Evolutionary conservation across 345 rosid species (phyloP).

Genomic region (Erodium maritimum): DNA sequence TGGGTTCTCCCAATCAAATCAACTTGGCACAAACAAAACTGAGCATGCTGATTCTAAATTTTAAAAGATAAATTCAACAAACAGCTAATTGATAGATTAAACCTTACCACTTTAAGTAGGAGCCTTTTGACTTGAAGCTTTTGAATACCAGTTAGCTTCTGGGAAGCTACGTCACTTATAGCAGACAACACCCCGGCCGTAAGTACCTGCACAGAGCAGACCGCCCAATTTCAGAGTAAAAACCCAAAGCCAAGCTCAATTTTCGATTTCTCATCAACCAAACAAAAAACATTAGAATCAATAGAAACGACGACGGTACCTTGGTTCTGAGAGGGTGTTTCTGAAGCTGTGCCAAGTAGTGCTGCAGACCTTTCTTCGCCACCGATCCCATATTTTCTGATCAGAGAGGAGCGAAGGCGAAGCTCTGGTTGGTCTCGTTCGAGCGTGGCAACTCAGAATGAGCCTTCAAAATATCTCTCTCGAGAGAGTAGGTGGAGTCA

Average conservation of each 20-base stretch:
- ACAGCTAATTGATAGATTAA: not conserved
- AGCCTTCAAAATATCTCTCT: no score
- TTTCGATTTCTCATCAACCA: slow-evolving; percentile 4
- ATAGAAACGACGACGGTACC: slow-evolving; percentile 22
- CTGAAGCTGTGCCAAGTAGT: slow-evolving; percentile 70
- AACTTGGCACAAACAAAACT: not conserved
- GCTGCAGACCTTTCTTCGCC: slow-evolving; percentile 56
- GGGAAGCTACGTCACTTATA: slow-evolving; percentile 55
- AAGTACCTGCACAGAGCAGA: no score
- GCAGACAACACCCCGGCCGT: slow-evolving; percentile 77
- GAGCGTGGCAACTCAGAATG: no score
- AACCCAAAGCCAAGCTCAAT: no score
- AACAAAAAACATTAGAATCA: not conserved
- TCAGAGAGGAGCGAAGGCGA: no score
- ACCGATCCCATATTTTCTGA: slow-evolving; percentile 48
- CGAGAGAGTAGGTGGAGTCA: no score
- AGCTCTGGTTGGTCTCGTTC: no score
- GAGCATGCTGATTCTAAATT: no score
- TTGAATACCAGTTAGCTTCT: slow-evolving; percentile 77
- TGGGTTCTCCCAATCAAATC: not conserved
- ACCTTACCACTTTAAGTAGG: slow-evolving; percentile 75
- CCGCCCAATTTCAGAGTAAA: not conserved
- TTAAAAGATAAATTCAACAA: not conserved
- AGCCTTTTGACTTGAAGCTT: slow-evolving; percentile 70
- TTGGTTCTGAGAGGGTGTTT: slow-evolving; percentile 76